Percentiles rank a stretch among this genome's conserved stretches.
Conservation (phyloP, 2,329 filamentous ascomycete genomes). For the Pseudogymnoascus sp. region DNA sequence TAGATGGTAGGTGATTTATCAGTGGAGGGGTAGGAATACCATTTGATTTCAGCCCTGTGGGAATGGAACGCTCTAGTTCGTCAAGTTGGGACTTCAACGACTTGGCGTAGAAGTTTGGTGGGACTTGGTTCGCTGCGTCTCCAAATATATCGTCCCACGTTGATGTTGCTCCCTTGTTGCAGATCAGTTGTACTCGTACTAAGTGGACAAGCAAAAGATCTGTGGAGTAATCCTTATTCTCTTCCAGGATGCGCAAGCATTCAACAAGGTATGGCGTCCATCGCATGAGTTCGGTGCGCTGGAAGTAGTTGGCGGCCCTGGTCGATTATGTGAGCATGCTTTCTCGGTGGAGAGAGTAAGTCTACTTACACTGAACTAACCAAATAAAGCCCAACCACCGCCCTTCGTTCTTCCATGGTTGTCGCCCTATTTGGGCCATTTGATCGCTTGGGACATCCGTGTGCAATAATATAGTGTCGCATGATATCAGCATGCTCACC, state of each 20-base stretch:
- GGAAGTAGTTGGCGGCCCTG: slow-evolving; percentile 12
- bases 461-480: background rate
- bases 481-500: background rate
- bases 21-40: background rate
- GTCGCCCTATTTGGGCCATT: background rate
- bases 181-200: slow-evolving; percentile 9
- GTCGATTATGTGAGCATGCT: background rate
- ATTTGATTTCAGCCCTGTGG: background rate
- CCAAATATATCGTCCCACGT: background rate
- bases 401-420: slow-evolving; percentile 14
- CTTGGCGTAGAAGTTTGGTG: background rate
- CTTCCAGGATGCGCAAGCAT: slow-evolving; percentile 8
- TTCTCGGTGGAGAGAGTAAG: background rate
- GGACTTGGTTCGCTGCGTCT: background rate
- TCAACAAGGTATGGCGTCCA: slow-evolving; percentile 14
- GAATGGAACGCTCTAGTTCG: background rate
- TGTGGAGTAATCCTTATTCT: slow-evolving; percentile 10
- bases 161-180: background rate
- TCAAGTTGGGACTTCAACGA: background rate
- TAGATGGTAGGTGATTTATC: background rate
- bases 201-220: slow-evolving; percentile 8
- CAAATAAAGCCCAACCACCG: slow-evolving; percentile 9
- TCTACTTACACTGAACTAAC: slow-evolving; percentile 11
- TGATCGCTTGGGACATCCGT: background rate
- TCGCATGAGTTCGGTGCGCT: slow-evolving; percentile 11